Base-by-base conservation (phyloP, 306 rosid species). In the Prunus salicina region DNA sequence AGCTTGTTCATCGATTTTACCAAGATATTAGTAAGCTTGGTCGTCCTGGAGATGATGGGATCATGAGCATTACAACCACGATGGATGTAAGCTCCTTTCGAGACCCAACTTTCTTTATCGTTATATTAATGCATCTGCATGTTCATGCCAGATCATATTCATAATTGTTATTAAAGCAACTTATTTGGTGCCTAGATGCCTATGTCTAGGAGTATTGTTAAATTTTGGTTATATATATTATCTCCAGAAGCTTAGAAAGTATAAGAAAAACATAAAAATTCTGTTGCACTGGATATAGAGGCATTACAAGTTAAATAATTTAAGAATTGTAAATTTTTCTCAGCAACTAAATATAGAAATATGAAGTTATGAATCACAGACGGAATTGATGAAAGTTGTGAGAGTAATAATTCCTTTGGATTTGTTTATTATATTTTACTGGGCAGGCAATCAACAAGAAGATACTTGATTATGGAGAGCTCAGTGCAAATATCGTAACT, bases 1-100 rank as follows among this genome's bases (percentile, higher is more conserved):
- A 88, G 82, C 91, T 82, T 28, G 98, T 91, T 46, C 90, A 93
- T 76, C 87, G 90, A 70, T 93, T 93, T 88, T 93, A 93, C 84
- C 98, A 86, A 76, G 96, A 91, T 46, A 69, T 5, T 69, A 93
- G 98, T 72, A 93, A 87, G 84, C 87, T 93, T 65, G 93, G 98
- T 9, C 98, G 98, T 69, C 87, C 87, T 20, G 91, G 83, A 56
- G 84, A 81, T 7, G 34, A 83, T 83, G 96, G 96, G n/a, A 62
- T 79, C 27, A 91, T 91, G 93, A 82, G 87, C 13, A 83, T 83
- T 72, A 88, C 96, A 2, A 89, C 97, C 56, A 89, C 98, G 43
- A 84, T 91, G 95, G 25, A 80, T 47, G 98, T 93, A 87, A 88
- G 94, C 66, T 56, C 30, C 80, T 78, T 20, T 12, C 9, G 12